Percentiles rank a stretch among this genome's conserved stretches.
Conservation (phyloP, 2,329 filamentous ascomycete species). For the Hypoxylon sp. region DNA sequence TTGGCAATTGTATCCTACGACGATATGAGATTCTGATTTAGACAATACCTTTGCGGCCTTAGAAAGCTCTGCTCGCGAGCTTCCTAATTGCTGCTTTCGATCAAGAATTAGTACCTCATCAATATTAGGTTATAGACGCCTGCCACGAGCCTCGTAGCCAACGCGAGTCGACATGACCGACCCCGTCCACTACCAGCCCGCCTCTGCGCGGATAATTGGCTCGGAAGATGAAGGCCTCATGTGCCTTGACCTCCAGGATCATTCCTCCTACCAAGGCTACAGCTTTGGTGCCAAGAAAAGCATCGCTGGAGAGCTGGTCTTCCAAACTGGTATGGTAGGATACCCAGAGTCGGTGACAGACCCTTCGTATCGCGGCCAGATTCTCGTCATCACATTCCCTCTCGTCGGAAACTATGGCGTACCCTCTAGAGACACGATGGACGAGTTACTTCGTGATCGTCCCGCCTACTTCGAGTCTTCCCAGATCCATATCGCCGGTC, state of each 20-base stretch:
- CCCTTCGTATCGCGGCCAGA: constrained; percentile 90
- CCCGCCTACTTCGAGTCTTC: constrained; percentile 94
- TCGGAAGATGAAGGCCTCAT: constrained; percentile 72
- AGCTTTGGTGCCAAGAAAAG: constrained; percentile 97
- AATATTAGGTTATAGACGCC: constrained; percentile 1
- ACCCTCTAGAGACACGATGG: constrained; percentile 85
- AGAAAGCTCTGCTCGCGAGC: constrained; percentile 46
- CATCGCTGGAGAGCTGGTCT: constrained; percentile 95
- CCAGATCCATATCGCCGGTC: constrained; percentile 92
- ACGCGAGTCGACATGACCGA: constrained; percentile 53
- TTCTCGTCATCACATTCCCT: constrained; percentile 95
- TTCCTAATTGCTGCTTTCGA: constrained; percentile 42
- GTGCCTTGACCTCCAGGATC: constrained; percentile 93
- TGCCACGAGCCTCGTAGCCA: constrained; percentile 7
- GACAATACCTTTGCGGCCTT: constrained; percentile 41
- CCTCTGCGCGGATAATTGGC: constrained; percentile 69
- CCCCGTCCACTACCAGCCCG: constrained; percentile 63
- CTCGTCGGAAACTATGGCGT: constrained; percentile 98
- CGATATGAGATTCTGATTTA: constrained; percentile 43
- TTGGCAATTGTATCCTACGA: constrained; percentile 28
- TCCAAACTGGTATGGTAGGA: constrained; percentile 99
- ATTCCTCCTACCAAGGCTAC: constrained; percentile 90
- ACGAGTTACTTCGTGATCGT: constrained; percentile 85
- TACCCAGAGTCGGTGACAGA: constrained; percentile 95
- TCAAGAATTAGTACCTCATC: constrained; percentile 18